Percentiles rank a stretch among this genome's conserved stretches.
Evolutionary conservation across 495 filamentous ascomycete species (phyloP).

Genomic region (Penicillium waksmanii): DNA sequence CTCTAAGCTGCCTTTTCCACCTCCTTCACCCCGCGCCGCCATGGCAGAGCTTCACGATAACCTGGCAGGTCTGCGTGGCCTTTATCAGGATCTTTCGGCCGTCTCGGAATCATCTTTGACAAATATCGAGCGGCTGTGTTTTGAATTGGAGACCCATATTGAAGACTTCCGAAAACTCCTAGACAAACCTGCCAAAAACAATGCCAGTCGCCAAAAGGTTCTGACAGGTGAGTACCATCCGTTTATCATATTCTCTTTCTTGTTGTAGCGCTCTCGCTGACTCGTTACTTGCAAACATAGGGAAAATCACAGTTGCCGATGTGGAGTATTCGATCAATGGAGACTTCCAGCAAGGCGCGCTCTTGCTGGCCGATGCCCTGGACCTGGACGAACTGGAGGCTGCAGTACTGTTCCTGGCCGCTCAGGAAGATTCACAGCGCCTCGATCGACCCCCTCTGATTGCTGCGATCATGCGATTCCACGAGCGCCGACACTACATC

Average conservation of each 20-base stretch:
- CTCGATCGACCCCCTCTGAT: slow-evolving; percentile 71
- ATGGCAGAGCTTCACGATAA: slow-evolving; percentile 61
- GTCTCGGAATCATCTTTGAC: slow-evolving; percentile 63
- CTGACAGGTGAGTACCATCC: slow-evolving; percentile 50
- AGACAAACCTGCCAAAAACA: slow-evolving; percentile 72
- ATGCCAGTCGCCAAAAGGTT: slow-evolving; percentile 64
- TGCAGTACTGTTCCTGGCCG: slow-evolving; percentile 69
- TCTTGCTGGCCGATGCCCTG: slow-evolving; percentile 81
- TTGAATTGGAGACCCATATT: slow-evolving; percentile 69
- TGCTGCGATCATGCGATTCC: slow-evolving; percentile 80
- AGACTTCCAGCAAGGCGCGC: slow-evolving; percentile 78
- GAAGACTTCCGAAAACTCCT: slow-evolving; percentile 77
- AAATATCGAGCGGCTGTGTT: slow-evolving; percentile 63
- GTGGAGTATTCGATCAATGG: slow-evolving; percentile 80
- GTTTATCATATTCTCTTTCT: neutral
- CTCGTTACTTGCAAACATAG: slow-evolving; percentile 43
- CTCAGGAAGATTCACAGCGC: slow-evolving; percentile 63
- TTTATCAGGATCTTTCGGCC: slow-evolving; percentile 77
- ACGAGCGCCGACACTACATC: slow-evolving; percentile 74
- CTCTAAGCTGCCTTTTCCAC: slow-evolving; percentile 28
- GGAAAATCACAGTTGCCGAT: slow-evolving; percentile 70
- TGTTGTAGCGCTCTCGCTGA: slow-evolving; percentile 32
- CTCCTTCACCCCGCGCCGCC: slow-evolving; percentile 26
- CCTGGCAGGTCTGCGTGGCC: slow-evolving; percentile 69
- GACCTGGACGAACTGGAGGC: slow-evolving; percentile 89